Evolutionary conservation across 306 rosid species (phyloP).

Genomic region (Calophaca sinica): DNA sequence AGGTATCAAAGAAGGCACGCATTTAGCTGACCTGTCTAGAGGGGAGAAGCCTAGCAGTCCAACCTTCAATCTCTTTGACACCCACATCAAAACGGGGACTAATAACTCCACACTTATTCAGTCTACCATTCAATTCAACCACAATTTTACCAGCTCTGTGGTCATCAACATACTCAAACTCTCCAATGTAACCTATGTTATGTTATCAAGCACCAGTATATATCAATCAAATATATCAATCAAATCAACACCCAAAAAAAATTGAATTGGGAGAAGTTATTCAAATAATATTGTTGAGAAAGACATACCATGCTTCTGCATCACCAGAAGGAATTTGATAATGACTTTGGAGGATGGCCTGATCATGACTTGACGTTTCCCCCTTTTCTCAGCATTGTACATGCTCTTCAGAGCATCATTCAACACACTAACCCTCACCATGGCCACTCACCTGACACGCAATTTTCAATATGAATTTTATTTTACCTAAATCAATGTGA

Average conservation of each 20-base stretch:
- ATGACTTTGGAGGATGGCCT: background rate
- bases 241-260: background rate
- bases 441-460: background rate
- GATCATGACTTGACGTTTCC: background rate
- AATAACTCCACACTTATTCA: background rate
- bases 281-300: background rate
- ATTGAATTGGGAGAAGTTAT: background rate
- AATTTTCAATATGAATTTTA: background rate
- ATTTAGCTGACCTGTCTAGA: background rate
- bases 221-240: background rate
- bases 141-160: background rate
- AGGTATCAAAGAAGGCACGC: too few relatives aligned
- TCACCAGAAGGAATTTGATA: background rate
- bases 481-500: too few relatives aligned
- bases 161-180: background rate
- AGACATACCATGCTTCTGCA: background rate
- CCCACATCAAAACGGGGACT: slow-evolving; percentile 1
- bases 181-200: background rate
- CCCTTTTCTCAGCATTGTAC: slow-evolving; percentile 8
- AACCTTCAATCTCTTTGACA: slow-evolving; percentile 7
- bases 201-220: background rate
- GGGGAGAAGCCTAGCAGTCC: slow-evolving; percentile 1
- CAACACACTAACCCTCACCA: slow-evolving; percentile 2
- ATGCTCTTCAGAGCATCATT: background rate
- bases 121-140: background rate